phyloP scores from a whole-genome alignment of 1,284 basidiomycete species.

The Rhizoctonia solani region DNA sequence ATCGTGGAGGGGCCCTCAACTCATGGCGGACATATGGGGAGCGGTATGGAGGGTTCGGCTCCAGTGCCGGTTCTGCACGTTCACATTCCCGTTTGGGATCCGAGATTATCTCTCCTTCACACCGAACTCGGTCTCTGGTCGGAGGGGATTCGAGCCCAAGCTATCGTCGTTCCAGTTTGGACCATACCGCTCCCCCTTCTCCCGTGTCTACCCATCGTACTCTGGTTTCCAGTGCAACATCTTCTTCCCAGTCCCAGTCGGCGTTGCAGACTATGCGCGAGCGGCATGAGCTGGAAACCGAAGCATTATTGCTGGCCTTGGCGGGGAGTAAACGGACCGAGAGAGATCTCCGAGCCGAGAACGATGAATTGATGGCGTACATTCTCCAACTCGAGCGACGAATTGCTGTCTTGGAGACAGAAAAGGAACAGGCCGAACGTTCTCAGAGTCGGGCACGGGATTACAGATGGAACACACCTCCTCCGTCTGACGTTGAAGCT shows the following conservation, averaged over 20 bases:
- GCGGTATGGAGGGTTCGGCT: neutral
- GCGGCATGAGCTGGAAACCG: constrained; percentile 42
- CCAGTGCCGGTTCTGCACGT: neutral
- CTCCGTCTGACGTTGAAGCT: neutral
- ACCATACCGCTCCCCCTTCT: constrained; percentile 16
- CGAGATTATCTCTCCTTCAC: constrained; percentile 22
- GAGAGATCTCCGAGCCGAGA: constrained; percentile 58
- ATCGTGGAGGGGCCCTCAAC: neutral
- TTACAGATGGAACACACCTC: neutral
- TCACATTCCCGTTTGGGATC: constrained; percentile 25
- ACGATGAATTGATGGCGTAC: constrained; percentile 67
- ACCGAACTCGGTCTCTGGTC: neutral
- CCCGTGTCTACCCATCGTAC: constrained; percentile 32
- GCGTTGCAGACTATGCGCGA: constrained; percentile 37
- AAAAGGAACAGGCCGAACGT: constrained; percentile 1
- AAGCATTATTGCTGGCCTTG: constrained; percentile 48
- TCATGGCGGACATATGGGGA: constrained; percentile 6
- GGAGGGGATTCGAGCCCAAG: constrained; percentile 18
- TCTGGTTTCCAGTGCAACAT: constrained; percentile 10
- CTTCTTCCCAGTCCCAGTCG: constrained; percentile 27
- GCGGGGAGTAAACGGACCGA: constrained; percentile 49
- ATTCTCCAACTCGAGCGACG: constrained; percentile 37
- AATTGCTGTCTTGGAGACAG: constrained; percentile 17
- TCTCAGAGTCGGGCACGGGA: neutral
- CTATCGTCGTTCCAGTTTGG: constrained; percentile 19